These are phyloP conservation scores for Aureobasidium vineae DNA, from an alignment of 2,329 filamentous ascomycete species.

Conservation along the genomic window DNA sequence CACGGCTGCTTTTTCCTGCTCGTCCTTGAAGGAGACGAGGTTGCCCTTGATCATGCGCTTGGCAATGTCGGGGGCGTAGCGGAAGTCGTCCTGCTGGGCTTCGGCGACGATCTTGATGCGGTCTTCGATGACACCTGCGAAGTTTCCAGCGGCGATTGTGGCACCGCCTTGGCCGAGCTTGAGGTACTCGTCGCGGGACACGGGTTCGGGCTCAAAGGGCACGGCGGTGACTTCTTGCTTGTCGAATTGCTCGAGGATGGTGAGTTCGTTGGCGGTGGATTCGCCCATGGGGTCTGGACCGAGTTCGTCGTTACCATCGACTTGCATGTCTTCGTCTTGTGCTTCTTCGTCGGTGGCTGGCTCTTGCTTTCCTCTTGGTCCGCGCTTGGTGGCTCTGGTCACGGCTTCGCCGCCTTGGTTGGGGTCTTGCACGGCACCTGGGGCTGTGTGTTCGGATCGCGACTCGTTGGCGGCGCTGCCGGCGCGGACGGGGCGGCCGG, in stretches of 20 bases:
- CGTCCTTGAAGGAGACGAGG: constrained; percentile 29
- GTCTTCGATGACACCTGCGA: constrained; percentile 34
- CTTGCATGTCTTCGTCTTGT: constrained; percentile 15
- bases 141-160: constrained; percentile 34
- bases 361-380: background rate
- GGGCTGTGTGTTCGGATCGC: constrained; percentile 24
- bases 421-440: constrained; percentile 25
- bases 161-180: constrained; percentile 31
- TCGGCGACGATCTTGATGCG: constrained; percentile 32
- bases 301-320: constrained; percentile 18
- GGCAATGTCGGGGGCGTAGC: constrained; percentile 30
- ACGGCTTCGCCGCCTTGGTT: constrained; percentile 28
- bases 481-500: constrained; percentile 14
- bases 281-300: constrained; percentile 19
- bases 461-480: constrained; percentile 10
- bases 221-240: constrained; percentile 29
- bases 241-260: constrained; percentile 29
- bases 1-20: constrained; percentile 30
- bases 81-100: constrained; percentile 28
- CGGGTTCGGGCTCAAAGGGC: constrained; percentile 25
- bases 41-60: constrained; percentile 31
- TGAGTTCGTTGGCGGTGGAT: constrained; percentile 28
- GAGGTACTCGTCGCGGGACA: constrained; percentile 28
- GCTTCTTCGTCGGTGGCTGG: background rate
- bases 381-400: background rate